Percentiles rank a stretch among this genome's conserved stretches.
Conservation (phyloP, 176 grass and related monocot species). For the Aegilops umbellulata region DNA sequence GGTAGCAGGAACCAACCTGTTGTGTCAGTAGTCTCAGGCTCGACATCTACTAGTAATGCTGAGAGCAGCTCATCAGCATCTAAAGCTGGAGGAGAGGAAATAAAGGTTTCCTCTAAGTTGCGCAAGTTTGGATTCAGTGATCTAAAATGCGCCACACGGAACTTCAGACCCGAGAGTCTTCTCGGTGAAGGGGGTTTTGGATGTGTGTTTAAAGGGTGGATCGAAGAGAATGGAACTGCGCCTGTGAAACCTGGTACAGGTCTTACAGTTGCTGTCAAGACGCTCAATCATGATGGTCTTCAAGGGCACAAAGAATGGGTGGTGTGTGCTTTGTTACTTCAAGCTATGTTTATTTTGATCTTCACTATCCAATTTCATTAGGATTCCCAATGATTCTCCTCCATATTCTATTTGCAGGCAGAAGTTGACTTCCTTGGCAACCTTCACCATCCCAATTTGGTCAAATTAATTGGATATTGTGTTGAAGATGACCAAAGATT, state of each 20-base stretch:
- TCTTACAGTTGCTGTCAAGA: slow-evolving; percentile 92
- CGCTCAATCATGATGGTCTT: slow-evolving; percentile 87
- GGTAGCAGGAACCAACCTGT: slow-evolving; percentile 77
- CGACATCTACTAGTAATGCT: slow-evolving; percentile 68
- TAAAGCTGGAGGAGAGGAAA: slow-evolving; percentile 69
- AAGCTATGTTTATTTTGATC: slow-evolving; percentile 11
- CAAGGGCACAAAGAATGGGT: slow-evolving; percentile 96
- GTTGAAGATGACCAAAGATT: slow-evolving; percentile 90
- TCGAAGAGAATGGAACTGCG: slow-evolving; percentile 84
- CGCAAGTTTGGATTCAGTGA: slow-evolving; percentile 82
- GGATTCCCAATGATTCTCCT: neutral
- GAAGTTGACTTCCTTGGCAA: slow-evolving; percentile 92
- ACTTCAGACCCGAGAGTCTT: slow-evolving; percentile 80
- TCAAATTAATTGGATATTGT: slow-evolving; percentile 80
- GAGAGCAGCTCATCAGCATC: slow-evolving; percentile 80
- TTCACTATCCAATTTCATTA: neutral
- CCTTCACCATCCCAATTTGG: slow-evolving; percentile 74
- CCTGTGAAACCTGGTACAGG: slow-evolving; percentile 87
- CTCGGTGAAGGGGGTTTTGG: slow-evolving; percentile 88
- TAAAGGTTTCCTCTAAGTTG: slow-evolving; percentile 77
- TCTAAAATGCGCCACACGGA: slow-evolving; percentile 78
- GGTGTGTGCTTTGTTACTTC: slow-evolving; percentile 42
- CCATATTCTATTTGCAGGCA: slow-evolving; percentile 44
- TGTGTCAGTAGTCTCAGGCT: slow-evolving; percentile 69
- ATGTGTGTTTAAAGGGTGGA: slow-evolving; percentile 94